A percentile compares a stretch with the other conserved stretches of the same genome.
Conservation (phyloP, 306 rosid species). For the Castanea mollissima region DNA sequence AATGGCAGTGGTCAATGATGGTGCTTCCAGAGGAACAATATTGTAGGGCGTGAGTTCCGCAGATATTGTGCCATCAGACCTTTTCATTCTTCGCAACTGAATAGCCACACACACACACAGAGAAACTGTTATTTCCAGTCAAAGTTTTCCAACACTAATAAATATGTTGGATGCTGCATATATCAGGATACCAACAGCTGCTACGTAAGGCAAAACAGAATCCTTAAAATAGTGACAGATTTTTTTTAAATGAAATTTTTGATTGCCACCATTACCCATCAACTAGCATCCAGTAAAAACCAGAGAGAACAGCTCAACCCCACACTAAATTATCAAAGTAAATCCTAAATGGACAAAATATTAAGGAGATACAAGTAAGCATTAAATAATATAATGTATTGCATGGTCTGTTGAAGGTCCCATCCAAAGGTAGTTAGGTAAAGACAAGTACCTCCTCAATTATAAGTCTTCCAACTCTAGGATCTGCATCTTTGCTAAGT, state of each 20-base stretch:
- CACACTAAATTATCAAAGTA: not conserved
- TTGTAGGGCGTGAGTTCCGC: slow-evolving; percentile 83
- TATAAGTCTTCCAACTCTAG: slow-evolving; percentile 82
- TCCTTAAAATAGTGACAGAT: slow-evolving; percentile 16
- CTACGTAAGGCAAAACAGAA: slow-evolving; percentile 10
- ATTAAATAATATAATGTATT: slow-evolving; percentile 1
- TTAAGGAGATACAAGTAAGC: slow-evolving; percentile 7
- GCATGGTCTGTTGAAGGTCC: slow-evolving; percentile 7
- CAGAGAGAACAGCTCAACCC: slow-evolving; percentile 15
- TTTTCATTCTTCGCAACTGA: slow-evolving; percentile 70
- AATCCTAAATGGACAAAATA: slow-evolving; percentile 14
- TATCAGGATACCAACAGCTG: not conserved
- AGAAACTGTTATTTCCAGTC: slow-evolving; percentile 16
- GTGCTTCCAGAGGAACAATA: slow-evolving; percentile 83
- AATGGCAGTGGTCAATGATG: slow-evolving; percentile 77
- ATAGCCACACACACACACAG: slow-evolving; percentile 28
- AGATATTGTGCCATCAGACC: slow-evolving; percentile 51
- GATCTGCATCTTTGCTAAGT: slow-evolving; percentile 79
- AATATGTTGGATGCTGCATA: not conserved
- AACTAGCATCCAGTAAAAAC: slow-evolving; percentile 11
- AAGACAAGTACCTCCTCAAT: slow-evolving; percentile 71
- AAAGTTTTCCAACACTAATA: slow-evolving; percentile 16
- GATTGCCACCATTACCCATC: not conserved
- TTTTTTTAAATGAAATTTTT: not conserved
- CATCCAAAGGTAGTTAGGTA: slow-evolving; percentile 15